phyloP scores from a whole-genome alignment of 2,329 filamentous ascomycete genomes.

The Penicillium aurantiogriseum region DNA sequence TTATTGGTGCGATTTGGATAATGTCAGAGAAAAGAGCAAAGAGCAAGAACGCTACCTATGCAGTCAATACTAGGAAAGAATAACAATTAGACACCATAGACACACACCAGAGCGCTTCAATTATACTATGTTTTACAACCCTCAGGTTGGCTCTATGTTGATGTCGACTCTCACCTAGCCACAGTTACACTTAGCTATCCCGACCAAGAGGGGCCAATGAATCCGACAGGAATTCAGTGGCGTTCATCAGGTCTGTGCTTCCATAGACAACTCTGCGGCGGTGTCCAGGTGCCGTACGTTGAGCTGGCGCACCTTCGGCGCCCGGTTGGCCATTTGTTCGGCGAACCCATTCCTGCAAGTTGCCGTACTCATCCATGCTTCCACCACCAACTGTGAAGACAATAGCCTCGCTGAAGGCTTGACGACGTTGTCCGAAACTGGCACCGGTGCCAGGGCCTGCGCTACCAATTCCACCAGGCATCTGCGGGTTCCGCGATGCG shows the following conservation, averaged over 20 bases:
- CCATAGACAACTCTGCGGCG: conserved; percentile 89
- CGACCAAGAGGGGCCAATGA: conserved; percentile 58
- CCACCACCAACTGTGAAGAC: conserved; percentile 96
- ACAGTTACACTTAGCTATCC: conserved; percentile 45
- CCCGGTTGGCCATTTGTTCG: conserved; percentile 63
- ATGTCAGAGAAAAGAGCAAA: not conserved
- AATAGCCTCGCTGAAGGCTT: conserved; percentile 85
- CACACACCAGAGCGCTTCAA: conserved; percentile 7
- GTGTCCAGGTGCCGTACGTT: conserved; percentile 46
- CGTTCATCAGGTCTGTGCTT: conserved; percentile 73
- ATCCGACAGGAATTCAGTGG: conserved; percentile 59
- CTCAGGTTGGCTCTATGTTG: conserved; percentile 1
- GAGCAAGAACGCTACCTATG: not conserved
- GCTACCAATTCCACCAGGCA: conserved; percentile 43
- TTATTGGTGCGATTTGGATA: not conserved
- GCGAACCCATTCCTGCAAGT: conserved; percentile 92
- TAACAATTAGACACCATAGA: not conserved
- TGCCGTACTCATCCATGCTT: conserved; percentile 98
- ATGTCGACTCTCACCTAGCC: not conserved
- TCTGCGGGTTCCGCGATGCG: conserved; percentile 44
- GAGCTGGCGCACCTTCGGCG: conserved; percentile 41
- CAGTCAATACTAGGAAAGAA: not conserved
- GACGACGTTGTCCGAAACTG: conserved; percentile 84
- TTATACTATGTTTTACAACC: conserved; percentile 26
- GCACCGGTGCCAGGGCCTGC: conserved; percentile 68